These are phyloP conservation scores for Neltuma alba DNA, from an alignment of 306 rosid genomes.

Conservation along the genomic window DNA sequence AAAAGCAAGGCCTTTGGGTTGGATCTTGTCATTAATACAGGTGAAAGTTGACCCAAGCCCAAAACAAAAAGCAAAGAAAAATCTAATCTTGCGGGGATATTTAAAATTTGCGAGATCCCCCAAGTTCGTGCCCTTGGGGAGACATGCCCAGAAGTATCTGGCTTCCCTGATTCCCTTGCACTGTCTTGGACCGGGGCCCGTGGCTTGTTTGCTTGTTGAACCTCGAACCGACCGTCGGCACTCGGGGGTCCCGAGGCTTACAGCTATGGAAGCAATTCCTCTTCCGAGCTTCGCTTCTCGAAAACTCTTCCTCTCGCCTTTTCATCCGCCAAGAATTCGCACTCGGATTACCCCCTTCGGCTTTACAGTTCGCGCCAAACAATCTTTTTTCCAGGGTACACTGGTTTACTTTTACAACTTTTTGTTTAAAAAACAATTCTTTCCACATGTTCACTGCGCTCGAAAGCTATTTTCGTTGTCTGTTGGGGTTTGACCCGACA, in stretches of 20 bases:
- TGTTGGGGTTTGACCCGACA: not conserved
- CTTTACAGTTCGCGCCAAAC: slow-evolving; percentile 45
- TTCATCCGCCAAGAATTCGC: slow-evolving; percentile 22
- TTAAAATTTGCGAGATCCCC: not conserved
- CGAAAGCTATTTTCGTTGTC: not conserved
- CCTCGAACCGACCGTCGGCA: not conserved
- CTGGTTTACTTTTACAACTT: not conserved
- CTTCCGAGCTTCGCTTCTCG: slow-evolving; percentile 36
- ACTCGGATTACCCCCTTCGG: slow-evolving; percentile 27
- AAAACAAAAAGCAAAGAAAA: too few relatives aligned
- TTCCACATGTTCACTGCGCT: not conserved
- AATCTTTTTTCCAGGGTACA: slow-evolving; percentile 59
- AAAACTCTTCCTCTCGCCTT: slow-evolving; percentile 14
- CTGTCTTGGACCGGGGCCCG: not conserved
- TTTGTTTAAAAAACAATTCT: not conserved
- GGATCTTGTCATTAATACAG: too few relatives aligned
- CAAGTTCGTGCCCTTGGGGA: not conserved
- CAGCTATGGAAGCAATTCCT: slow-evolving; percentile 56
- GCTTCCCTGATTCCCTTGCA: not conserved
- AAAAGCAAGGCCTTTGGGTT: too few relatives aligned
- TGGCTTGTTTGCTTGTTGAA: not conserved
- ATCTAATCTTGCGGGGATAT: not conserved
- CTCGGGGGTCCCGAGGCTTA: not conserved
- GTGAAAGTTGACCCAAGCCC: too few relatives aligned
- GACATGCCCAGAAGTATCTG: not conserved